Base-by-base conservation (phyloP, 2,329 filamentous ascomycete species). In the Ophiostoma australiae region DNA sequence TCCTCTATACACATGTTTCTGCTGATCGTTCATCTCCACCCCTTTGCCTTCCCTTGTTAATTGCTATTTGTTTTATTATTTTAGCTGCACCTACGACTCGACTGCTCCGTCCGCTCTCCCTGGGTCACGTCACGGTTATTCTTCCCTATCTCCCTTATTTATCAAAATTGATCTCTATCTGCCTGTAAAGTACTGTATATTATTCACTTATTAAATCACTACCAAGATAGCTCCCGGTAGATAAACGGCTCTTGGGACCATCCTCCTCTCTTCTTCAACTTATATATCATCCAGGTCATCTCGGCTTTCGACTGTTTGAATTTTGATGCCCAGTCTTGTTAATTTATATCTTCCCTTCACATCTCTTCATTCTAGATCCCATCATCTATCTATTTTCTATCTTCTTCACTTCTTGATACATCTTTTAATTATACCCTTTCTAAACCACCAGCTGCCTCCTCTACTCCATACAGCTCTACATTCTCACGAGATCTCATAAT, bases 121-220 rank as follows among this genome's bases (percentile, higher is more conserved):
- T 58, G n/a, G 52, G 52, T 58, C 52, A 58, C 52, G 52, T 58
- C 52, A 58, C 52, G 52, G 52, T 58, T 58, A 58, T 27, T 58
- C 52, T 15, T 58, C 10, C 10, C 52, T 27, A 58, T 58, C 52
- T 31, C 52, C 52, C 52, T 58, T 23, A 52, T 52, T 58, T 58
- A 58, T 58, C 52, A 13, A 13, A 27, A 58, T 58, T 58, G 27
- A 27, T 58, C 17, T 48, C 44, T 20, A 48, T 48, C 44, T n/a
- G 7, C 7, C 17, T 48, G 7, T 48, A 17, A 48, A n/a, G 44
- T 44, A 31, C 27, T 31, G 27, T 31, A 48, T 48, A 48, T 48
- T n/a, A 48, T 48, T 48, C 44, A 48, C 44, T 48, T 48, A 48
- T 41, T 41, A 48, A 48, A 48, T n/a, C 44, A 48, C 44, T 20